phyloP scores from a whole-genome alignment of 2,329 filamentous ascomycete species.

The Monilinia fructigena region DNA sequence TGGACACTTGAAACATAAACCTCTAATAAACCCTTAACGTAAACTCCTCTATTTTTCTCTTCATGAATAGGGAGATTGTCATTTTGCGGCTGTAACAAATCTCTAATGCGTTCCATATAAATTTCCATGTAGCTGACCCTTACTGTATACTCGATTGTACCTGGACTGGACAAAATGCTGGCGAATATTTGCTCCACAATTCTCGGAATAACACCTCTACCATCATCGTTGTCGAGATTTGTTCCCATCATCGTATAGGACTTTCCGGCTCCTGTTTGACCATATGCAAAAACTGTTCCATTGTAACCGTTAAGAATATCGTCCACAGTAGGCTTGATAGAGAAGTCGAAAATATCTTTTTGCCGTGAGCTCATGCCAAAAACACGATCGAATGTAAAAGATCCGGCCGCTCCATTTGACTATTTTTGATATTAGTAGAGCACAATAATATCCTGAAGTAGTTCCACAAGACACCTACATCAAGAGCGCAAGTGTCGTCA shows the following conservation, averaged over 20 bases:
- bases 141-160: constrained; percentile 97
- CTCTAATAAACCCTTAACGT: constrained; percentile 91
- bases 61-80: constrained; percentile 98
- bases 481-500: constrained; percentile 83
- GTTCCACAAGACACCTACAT: constrained; percentile 56
- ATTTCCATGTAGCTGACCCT: constrained; percentile 99
- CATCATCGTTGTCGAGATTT: constrained; percentile 85
- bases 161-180: constrained; percentile 86
- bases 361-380: constrained; percentile 93
- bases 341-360: constrained; percentile 95
- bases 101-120: constrained; percentile 98
- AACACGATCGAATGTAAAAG: constrained; percentile 96
- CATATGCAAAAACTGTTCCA: constrained; percentile 97
- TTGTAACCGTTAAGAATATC: constrained; percentile 99
- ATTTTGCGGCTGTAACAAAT: constrained; percentile 87
- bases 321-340: constrained; percentile 91
- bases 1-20: constrained; percentile 94
- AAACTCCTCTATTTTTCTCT: constrained; percentile 92
- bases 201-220: constrained; percentile 91
- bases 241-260: constrained; percentile 99
- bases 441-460: background rate
- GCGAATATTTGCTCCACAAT: constrained; percentile 98
- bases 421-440: constrained; percentile 45
- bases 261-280: constrained; percentile 97
- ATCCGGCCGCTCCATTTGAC: constrained; percentile 78